These are phyloP conservation scores for Phialophora verrucosa DNA, from an alignment of 2,329 filamentous ascomycete genomes.

Conservation along the genomic window DNA sequence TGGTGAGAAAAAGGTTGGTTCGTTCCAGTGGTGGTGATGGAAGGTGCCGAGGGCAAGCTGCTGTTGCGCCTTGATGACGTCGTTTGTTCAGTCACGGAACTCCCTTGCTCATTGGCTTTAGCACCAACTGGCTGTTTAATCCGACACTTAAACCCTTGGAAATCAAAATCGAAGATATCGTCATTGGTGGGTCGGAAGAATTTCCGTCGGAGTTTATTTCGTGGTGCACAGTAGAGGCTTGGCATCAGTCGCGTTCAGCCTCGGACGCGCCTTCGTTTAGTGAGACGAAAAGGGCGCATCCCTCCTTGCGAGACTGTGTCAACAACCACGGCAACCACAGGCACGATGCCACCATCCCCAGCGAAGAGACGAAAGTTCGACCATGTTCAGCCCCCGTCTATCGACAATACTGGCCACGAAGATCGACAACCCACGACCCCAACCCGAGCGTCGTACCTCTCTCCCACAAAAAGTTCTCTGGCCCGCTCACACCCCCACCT, in stretches of 20 bases:
- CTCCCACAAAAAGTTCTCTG: constrained; percentile 41
- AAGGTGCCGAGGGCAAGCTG: constrained; percentile 6
- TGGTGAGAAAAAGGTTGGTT: not conserved
- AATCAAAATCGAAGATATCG: constrained; percentile 1
- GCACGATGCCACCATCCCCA: constrained; percentile 29
- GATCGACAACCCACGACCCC: constrained; percentile 32
- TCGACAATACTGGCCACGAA: not conserved
- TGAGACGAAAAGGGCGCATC: not conserved
- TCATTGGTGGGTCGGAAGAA: constrained; percentile 6
- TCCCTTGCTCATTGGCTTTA: not conserved
- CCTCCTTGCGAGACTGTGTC: not conserved
- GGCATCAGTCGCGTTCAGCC: constrained; percentile 9
- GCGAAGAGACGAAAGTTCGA: constrained; percentile 32
- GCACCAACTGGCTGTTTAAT: not conserved
- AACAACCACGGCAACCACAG: constrained; percentile 10
- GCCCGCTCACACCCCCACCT: constrained; percentile 39
- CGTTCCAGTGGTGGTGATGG: not conserved
- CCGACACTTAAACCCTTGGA: not conserved
- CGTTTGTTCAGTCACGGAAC: not conserved
- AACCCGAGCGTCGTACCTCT: constrained; percentile 38
- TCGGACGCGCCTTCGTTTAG: constrained; percentile 7
- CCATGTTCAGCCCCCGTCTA: not conserved
- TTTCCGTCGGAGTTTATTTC: not conserved
- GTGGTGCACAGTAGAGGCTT: not conserved
- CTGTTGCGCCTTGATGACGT: not conserved